phyloP scores from a whole-genome alignment of 225 moss, liverwort and hornwort genomes.

The Physcomitrellopsis africana region DNA sequence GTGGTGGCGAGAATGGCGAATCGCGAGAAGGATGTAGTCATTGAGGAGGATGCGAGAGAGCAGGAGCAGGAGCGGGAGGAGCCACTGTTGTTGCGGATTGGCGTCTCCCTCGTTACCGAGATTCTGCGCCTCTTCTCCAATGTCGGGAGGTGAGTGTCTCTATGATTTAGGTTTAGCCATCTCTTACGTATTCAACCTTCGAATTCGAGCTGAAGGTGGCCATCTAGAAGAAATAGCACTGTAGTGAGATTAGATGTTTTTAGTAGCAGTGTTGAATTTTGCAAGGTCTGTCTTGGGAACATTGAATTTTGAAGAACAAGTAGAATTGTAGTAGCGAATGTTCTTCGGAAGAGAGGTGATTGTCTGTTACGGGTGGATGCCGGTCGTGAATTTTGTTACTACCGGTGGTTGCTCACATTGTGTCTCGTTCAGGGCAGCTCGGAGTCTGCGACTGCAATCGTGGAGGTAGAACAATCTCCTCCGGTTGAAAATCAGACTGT shows the following conservation, averaged over 20 bases:
- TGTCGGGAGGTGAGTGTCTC: slow-evolving; percentile 32
- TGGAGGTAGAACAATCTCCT: slow-evolving; percentile 32
- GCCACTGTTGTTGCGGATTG: slow-evolving; percentile 59
- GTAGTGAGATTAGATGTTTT: background rate
- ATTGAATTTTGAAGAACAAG: no score
- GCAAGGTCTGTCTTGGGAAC: background rate
- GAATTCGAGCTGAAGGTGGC: background rate
- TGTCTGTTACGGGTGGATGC: background rate
- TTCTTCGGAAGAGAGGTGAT: background rate
- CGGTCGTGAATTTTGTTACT: background rate
- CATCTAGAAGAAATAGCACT: background rate
- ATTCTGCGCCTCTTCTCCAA: slow-evolving; percentile 55
- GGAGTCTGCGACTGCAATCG: slow-evolving; percentile 20
- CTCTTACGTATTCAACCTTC: background rate
- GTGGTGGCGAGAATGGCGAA: slow-evolving; percentile 22
- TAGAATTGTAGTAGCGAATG: background rate
- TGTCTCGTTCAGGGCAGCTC: slow-evolving; percentile 33
- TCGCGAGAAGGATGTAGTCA: slow-evolving; percentile 19
- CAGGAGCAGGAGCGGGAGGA: slow-evolving; percentile 33
- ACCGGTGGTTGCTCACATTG: slow-evolving; percentile 7
- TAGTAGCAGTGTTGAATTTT: background rate
- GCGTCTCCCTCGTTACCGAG: slow-evolving; percentile 59
- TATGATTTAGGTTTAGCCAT: background rate
- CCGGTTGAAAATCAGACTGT: slow-evolving; percentile 33
- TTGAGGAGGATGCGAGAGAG: background rate